Evolutionary conservation across 805 yeast species (phyloP), one percentile per base, ranked within the genome.

Genomic region (Pichia californica): DNA sequence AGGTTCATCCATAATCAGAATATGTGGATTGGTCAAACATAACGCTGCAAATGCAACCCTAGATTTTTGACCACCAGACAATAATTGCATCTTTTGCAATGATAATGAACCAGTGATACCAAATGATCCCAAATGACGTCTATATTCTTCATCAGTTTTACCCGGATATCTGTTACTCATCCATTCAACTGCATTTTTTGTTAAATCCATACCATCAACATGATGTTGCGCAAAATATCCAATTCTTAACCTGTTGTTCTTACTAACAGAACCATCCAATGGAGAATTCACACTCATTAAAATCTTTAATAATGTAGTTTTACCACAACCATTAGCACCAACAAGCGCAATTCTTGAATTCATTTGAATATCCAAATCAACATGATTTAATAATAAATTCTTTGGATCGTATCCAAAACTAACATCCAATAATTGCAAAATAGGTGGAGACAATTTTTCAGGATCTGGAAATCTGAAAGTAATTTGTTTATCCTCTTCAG

Each of bases 241-340:
- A 43, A 93, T 84, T 67, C 98, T 77, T 53, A 93, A 69, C 54
- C 97, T 76, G 34, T 93, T 83, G 58, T 93, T 89, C 51, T 78
- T 77, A 19, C 87, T 75, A 18, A 89, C 83, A 44, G 74, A 71
- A 44, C 99, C 99, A n/a, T 67, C 71, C 35, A 79, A 58, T 2
- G 99, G 97, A 19, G 69, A 68, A 41, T 84, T 67, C 52, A 71
- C 77, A 50, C 86, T 96, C 77, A 89, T 81, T 54, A 93, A 70
- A 34, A 93, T 69, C 62, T 91, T 91, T 59, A 93, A 74, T 49
- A 93, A 70, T 3, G 99, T 93, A 10, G 99, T 89, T 64, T 93
- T 93, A 84, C 99, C 99, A 60, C 96, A 87, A 70, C 99, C 99
- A 62, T 93, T 93, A 47, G 97, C 98, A 75, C 99, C 99, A 47